Evolutionary conservation across 345 rosid species (phyloP).

Genomic region (Arabidopsis arenosa): DNA sequence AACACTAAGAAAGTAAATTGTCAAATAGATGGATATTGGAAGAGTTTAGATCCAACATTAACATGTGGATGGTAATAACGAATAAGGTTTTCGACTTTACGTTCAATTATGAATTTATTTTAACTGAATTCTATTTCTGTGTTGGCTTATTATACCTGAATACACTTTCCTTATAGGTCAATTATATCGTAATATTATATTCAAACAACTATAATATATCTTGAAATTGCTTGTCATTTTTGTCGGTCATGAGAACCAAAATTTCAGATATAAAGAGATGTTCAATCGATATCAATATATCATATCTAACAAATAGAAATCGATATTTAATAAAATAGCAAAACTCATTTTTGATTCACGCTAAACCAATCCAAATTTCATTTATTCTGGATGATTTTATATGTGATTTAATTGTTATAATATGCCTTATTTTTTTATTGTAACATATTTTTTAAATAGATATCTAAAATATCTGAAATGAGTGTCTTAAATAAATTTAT

Average conservation of each 20-base stretch:
- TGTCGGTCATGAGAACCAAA: constrained; percentile 34
- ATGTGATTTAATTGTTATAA: no score
- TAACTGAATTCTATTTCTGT: neutral
- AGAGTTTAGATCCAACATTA: no score
- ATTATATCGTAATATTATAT: constrained; percentile 2
- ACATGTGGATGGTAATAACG: no score
- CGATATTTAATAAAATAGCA: neutral
- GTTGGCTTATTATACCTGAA: neutral
- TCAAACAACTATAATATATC: neutral
- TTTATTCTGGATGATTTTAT: neutral
- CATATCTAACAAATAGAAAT: neutral
- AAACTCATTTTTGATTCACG: neutral
- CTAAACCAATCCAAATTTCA: neutral
- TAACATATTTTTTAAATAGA: neutral
- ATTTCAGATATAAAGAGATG: constrained; percentile 13
- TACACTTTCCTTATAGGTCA: neutral
- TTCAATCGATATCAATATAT: constrained; percentile 9
- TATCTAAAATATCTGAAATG: neutral
- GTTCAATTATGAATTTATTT: neutral
- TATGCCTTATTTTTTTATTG: neutral
- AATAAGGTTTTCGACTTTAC: no score
- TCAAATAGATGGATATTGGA: no score
- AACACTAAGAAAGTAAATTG: no score
- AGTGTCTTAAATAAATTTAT: neutral
- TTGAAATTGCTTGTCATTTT: constrained; percentile 4